Conservation (phyloP, 148 eudicot species). For the Chenopodium quinoa region DNA sequence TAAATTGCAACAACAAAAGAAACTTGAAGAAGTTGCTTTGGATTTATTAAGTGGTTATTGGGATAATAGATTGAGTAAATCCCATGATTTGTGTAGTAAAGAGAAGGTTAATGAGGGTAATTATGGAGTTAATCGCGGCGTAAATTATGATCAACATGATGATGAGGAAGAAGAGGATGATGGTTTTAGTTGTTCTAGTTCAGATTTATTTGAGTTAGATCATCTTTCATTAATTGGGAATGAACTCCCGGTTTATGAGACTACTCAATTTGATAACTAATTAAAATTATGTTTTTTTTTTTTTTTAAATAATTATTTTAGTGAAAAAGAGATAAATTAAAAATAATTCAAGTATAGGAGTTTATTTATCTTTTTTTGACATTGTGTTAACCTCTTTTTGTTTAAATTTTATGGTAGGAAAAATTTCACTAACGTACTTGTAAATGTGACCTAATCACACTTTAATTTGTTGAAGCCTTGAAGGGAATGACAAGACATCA, state of each 20-base stretch:
- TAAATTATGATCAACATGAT: slow-evolving; percentile 23
- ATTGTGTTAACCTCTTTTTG: neutral
- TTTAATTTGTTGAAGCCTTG: too few relatives aligned
- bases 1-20: slow-evolving; percentile 17
- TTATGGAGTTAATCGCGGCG: slow-evolving; percentile 20
- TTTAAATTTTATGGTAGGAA: neutral
- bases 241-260: slow-evolving; percentile 83
- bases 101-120: slow-evolving; percentile 14
- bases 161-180: slow-evolving; percentile 47
- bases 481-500: slow-evolving; percentile 3
- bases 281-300: slow-evolving; percentile 4
- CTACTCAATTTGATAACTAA: slow-evolving; percentile 40
- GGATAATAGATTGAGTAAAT: slow-evolving; percentile 23
- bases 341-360: neutral
- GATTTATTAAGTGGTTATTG: slow-evolving; percentile 35
- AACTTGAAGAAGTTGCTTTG: slow-evolving; percentile 40
- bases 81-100: neutral
- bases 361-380: neutral
- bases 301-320: neutral
- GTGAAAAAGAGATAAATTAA: neutral
- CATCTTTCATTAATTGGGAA: slow-evolving; percentile 52
- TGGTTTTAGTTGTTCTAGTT: slow-evolving; percentile 67
- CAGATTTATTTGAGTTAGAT: slow-evolving; percentile 86
- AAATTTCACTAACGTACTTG: neutral
- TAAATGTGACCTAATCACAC: slow-evolving; percentile 12